Evolutionary conservation across 2,329 filamentous ascomycete genomes (phyloP).

Genomic region (Pseudogymnoascus sp.): DNA sequence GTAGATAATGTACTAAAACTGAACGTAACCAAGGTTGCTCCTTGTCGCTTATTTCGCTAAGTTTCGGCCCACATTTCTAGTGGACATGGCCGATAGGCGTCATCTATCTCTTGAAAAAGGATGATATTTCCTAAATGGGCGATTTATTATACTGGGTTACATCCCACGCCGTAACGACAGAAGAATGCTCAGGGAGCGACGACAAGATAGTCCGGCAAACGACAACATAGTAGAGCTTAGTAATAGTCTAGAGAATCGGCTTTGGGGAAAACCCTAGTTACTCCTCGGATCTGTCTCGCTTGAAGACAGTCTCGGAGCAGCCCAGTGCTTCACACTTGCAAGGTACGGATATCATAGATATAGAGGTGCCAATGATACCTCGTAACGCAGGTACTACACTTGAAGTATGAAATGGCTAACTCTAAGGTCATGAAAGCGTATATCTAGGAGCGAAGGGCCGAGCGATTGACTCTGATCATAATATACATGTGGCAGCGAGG

Average conservation of each 20-base stretch:
- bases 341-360: constrained; percentile 18
- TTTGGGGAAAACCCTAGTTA: constrained; percentile 20
- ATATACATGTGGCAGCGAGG: constrained; percentile 23
- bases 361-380: background rate
- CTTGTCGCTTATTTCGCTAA: too few species aligned
- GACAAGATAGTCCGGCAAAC: background rate
- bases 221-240: background rate
- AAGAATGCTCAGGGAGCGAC: background rate
- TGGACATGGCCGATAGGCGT: too few species aligned
- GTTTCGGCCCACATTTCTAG: too few species aligned
- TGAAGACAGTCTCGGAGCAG: constrained; percentile 19
- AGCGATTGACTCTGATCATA: constrained; percentile 23
- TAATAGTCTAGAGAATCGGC: background rate
- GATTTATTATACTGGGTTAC: too few species aligned
- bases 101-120: too few species aligned
- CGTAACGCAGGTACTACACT: background rate
- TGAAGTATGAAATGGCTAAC: background rate
- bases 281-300: constrained; percentile 20
- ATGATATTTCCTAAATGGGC: too few species aligned
- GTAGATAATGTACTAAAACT: too few species aligned
- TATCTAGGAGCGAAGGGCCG: constrained; percentile 22
- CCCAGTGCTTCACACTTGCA: constrained; percentile 26
- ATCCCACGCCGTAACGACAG: too few species aligned
- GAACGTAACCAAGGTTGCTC: too few species aligned
- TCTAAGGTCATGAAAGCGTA: constrained; percentile 15